Evolutionary conservation across 306 rosid genomes (phyloP).

Genomic region (Begonia peltatifolia): DNA sequence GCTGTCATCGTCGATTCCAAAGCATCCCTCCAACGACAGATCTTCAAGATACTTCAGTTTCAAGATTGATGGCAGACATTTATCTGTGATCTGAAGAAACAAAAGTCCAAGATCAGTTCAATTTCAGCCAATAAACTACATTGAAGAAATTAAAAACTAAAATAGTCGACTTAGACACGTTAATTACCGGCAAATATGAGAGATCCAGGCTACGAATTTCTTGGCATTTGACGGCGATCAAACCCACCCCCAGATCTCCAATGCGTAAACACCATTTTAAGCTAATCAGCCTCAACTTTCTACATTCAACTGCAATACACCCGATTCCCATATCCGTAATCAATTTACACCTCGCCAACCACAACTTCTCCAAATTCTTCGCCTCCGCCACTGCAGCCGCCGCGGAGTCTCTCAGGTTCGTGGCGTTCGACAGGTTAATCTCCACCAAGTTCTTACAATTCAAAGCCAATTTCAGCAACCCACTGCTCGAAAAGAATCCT

Average conservation of each 20-base stretch:
- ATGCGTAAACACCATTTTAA: conserved; percentile 77
- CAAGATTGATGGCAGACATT: conserved; percentile 65
- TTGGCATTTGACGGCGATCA: conserved; percentile 67
- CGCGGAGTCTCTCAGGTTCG: conserved; percentile 49
- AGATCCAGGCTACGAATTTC: conserved; percentile 61
- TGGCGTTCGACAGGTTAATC: conserved; percentile 62
- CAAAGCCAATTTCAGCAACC: conserved; percentile 22
- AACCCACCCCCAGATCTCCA: conserved; percentile 75
- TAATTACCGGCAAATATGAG: conserved; percentile 56
- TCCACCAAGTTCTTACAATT: conserved; percentile 40
- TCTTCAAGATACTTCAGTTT: conserved; percentile 68
- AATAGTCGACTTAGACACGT: not conserved
- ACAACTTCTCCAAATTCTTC: conserved; percentile 42
- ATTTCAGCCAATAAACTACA: conserved; percentile 5
- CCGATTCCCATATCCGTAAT: conserved; percentile 81
- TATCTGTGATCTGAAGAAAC: conserved; percentile 58
- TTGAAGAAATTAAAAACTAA: not conserved
- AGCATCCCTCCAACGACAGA: conserved; percentile 84
- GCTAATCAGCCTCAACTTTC: conserved; percentile 39
- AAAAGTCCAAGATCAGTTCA: conserved; percentile 1
- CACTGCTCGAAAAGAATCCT: conserved; percentile 30
- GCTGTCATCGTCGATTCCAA: conserved; percentile 59
- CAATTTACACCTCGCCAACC: conserved; percentile 56
- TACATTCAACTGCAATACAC: conserved; percentile 76
- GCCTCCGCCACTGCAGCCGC: conserved; percentile 63